Percentiles rank a stretch among this genome's conserved stretches.
Evolutionary conservation across 2,329 filamentous ascomycete species (phyloP).

Genomic region (Phialophora macrospora): DNA sequence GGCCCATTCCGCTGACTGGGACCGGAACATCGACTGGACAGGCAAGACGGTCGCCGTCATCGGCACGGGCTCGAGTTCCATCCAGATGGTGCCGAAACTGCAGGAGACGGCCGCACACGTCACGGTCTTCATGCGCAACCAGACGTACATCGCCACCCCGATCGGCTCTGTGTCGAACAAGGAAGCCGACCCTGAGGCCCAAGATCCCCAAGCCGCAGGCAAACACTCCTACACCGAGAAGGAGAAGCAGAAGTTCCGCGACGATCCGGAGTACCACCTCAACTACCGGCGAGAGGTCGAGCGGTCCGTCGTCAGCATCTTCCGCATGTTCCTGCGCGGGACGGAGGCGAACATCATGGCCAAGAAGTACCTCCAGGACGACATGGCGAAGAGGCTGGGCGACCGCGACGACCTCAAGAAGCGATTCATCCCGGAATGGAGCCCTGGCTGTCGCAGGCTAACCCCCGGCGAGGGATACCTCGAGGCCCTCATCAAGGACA

Average conservation of each 20-base stretch:
- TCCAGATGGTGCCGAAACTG: slow-evolving; percentile 44
- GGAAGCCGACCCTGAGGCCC: slow-evolving; percentile 36
- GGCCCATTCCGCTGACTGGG: slow-evolving; percentile 45
- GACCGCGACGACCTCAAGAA: slow-evolving; percentile 35
- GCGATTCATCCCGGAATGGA: slow-evolving; percentile 38
- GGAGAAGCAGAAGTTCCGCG: slow-evolving; percentile 32
- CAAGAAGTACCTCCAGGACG: slow-evolving; percentile 28
- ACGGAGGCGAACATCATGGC: slow-evolving; percentile 26
- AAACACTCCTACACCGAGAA: slow-evolving; percentile 35
- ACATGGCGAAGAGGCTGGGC: slow-evolving; percentile 37
- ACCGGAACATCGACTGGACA: slow-evolving; percentile 40
- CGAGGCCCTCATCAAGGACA: slow-evolving; percentile 34
- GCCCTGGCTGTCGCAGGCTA: slow-evolving; percentile 52
- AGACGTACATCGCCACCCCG: slow-evolving; percentile 43
- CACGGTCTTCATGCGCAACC: slow-evolving; percentile 41
- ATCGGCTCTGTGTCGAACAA: slow-evolving; percentile 30
- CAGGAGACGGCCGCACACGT: slow-evolving; percentile 42
- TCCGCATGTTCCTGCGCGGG: slow-evolving; percentile 31
- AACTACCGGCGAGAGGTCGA: slow-evolving; percentile 28
- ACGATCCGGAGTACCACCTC: slow-evolving; percentile 31
- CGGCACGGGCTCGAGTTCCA: slow-evolving; percentile 25
- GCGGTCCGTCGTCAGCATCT: slow-evolving; percentile 24
- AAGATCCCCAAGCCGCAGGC: slow-evolving; percentile 31
- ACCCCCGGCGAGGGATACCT: slow-evolving; percentile 49
- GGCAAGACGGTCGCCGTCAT: slow-evolving; percentile 35